A percentile compares a stretch with the other conserved stretches of the same genome.
Evolutionary conservation across 2,329 filamentous ascomycete genomes (phyloP).

Genomic region (Trichoderma hamatum): DNA sequence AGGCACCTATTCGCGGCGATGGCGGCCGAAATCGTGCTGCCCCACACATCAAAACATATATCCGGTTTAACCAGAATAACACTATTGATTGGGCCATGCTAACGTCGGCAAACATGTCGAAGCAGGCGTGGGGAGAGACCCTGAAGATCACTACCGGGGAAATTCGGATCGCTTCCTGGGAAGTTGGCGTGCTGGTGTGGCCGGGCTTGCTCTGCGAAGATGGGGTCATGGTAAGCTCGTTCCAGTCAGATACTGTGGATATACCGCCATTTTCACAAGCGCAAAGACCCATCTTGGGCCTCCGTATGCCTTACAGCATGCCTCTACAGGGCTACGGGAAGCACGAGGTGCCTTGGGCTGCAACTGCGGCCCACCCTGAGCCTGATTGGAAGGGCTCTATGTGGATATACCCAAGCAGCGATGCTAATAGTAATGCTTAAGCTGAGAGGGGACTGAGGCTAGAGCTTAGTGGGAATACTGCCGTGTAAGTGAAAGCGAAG

Average conservation of each 20-base stretch:
- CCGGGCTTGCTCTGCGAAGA: slow-evolving; percentile 59
- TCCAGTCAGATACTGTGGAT: slow-evolving; percentile 61
- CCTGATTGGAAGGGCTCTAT: slow-evolving; percentile 61
- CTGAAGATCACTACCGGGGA: slow-evolving; percentile 58
- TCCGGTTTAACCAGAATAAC: slow-evolving; percentile 59
- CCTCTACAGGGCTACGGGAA: slow-evolving; percentile 68
- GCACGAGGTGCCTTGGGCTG: slow-evolving; percentile 76
- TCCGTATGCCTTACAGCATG: slow-evolving; percentile 81
- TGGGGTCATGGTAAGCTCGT: slow-evolving; percentile 68
- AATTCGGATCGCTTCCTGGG: slow-evolving; percentile 76
- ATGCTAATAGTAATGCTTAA: neutral
- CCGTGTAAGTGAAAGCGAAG: neutral
- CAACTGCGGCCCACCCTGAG: slow-evolving; percentile 59
- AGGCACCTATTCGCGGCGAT: slow-evolving; percentile 40
- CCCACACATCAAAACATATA: slow-evolving; percentile 89
- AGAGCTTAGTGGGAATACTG: neutral
- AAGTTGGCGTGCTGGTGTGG: slow-evolving; percentile 83
- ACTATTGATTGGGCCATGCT: slow-evolving; percentile 81
- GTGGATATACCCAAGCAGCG: slow-evolving; percentile 39
- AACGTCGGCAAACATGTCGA: slow-evolving; percentile 90
- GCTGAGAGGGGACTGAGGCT: neutral
- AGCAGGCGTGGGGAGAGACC: slow-evolving; percentile 82
- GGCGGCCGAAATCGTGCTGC: slow-evolving; percentile 70
- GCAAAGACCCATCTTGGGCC: slow-evolving; percentile 57
- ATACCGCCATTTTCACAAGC: slow-evolving; percentile 31